These are phyloP conservation scores for Phytopythium oedochilum DNA, from an alignment of 352 stramenopile species.

Conservation along the genomic window DNA sequence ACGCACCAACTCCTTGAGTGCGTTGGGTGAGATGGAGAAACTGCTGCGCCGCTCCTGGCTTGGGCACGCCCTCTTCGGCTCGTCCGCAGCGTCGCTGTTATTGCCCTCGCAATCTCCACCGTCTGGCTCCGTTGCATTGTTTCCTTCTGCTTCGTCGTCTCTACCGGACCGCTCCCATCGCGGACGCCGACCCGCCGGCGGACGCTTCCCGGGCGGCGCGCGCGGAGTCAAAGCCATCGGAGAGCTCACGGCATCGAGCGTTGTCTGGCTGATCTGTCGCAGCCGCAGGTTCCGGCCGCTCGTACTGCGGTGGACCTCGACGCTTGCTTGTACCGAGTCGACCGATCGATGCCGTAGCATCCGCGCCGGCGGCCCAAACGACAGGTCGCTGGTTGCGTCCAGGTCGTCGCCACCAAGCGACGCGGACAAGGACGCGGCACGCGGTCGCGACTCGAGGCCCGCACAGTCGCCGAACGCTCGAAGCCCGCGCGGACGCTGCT, in stretches of 20 bases:
- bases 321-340: constrained; percentile 8
- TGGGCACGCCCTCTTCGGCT: constrained; percentile 3
- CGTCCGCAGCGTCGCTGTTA: background rate
- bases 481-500: background rate
- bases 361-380: background rate
- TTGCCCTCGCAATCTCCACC: background rate
- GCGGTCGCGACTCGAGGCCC: background rate
- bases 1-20: constrained; percentile 43
- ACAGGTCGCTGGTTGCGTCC: background rate
- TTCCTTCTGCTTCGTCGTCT: constrained; percentile 9
- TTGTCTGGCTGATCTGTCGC: constrained; percentile 30
- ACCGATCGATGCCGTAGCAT: constrained; percentile 3
- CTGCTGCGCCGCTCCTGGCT: constrained; percentile 49
- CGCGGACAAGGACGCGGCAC: background rate
- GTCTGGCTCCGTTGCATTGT: constrained; percentile 1
- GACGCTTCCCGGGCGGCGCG: constrained; percentile 30
- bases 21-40: constrained; percentile 53
- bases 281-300: constrained; percentile 45
- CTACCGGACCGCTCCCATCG: background rate
- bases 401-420: background rate
- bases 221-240: constrained; percentile 40
- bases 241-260: constrained; percentile 23
- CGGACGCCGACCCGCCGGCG: constrained; percentile 17
- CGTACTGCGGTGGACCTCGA: constrained; percentile 46
- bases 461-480: background rate